Evolutionary conservation across 176 grass and related monocot genomes (phyloP), one percentile per base, ranked within the genome.

Genomic region (Thinopyrum elongatum): DNA sequence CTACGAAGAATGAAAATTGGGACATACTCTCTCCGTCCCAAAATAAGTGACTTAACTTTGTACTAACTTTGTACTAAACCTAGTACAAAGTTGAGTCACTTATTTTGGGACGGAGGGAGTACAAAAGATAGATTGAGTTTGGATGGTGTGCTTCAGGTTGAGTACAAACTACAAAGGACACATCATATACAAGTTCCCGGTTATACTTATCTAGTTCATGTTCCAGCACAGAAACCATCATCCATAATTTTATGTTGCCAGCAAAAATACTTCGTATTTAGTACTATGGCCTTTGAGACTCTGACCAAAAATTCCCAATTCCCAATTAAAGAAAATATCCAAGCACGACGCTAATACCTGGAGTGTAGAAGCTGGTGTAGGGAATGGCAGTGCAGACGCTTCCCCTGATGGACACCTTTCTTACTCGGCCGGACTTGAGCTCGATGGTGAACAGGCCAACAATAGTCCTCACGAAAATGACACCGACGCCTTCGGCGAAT

Each of bases 401-500:
- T 44, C 38, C 6, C 13, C 27, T 6, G 39, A 25, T 12, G 6
- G 42, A 7, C n/a, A 78, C 73, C 74, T 78, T 85, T 10, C 30
- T 77, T 11, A 8, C 42, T 0, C 2, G 61, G 29, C 44, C 62
- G 51, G 83, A 67, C 42, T 77, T 85, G 61, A 85, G 29, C 21
- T 85, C 61, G 55, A 85, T 38, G 10, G 61, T 38, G 61, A 85
- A 85, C 10, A 76, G 13, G 61, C 71, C 59, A 65, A 7, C 82
- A 49, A 1, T 22, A 51, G 82, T 76, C 35, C 27, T 19, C 42
- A 78, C 14, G 27, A 85, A 77, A 76, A 85, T 77, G 10, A 38
- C 17, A 38, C 10, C 7, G 7, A 34, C 30, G 28, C 42, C 73
- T 9, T 85, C 42, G 11, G 44, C 74, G 2, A 44, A 78, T 28